phyloP scores from a whole-genome alignment of 2,329 filamentous ascomycete genomes.

The Hymenoscyphus linearis region DNA sequence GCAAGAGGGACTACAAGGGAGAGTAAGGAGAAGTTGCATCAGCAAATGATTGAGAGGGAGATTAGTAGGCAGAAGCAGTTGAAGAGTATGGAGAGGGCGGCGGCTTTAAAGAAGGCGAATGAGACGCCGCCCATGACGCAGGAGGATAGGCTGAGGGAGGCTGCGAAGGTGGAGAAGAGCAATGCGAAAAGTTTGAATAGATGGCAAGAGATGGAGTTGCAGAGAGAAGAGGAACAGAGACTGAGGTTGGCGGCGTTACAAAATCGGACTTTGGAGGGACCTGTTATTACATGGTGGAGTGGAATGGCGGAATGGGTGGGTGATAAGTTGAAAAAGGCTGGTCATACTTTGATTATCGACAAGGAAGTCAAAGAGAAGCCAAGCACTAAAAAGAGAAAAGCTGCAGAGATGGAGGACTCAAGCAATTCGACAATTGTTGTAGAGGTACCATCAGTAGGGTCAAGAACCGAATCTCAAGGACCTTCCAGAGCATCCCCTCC shows the following conservation, averaged over 20 bases:
- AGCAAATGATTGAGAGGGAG: slow-evolving; percentile 70
- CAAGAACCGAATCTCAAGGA: slow-evolving; percentile 2
- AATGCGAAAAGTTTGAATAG: slow-evolving; percentile 88
- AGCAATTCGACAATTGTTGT: slow-evolving; percentile 2
- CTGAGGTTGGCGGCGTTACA: slow-evolving; percentile 83
- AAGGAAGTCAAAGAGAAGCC: slow-evolving; percentile 45
- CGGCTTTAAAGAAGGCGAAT: slow-evolving; percentile 62
- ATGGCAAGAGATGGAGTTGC: slow-evolving; percentile 91
- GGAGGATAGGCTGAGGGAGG: slow-evolving; percentile 76
- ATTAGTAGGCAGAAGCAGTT: slow-evolving; percentile 66
- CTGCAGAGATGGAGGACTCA: slow-evolving; percentile 42
- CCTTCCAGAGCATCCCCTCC: slow-evolving; percentile 3
- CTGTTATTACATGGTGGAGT: slow-evolving; percentile 89
- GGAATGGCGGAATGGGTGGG: slow-evolving; percentile 80
- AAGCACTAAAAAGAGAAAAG: slow-evolving; percentile 46
- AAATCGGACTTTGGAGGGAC: slow-evolving; percentile 78
- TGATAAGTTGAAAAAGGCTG: slow-evolving; percentile 66
- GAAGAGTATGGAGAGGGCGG: slow-evolving; percentile 55
- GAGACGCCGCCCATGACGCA: slow-evolving; percentile 82
- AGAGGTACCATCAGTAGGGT: slow-evolving; percentile 4
- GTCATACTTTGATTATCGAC: slow-evolving; percentile 58
- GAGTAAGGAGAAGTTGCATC: slow-evolving; percentile 52
- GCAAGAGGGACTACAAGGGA: slow-evolving; percentile 57
- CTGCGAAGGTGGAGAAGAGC: slow-evolving; percentile 73
- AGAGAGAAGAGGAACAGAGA: slow-evolving; percentile 75